Conservation (phyloP, 805 yeast genomes). For the Barnettozyma salicaria region DNA sequence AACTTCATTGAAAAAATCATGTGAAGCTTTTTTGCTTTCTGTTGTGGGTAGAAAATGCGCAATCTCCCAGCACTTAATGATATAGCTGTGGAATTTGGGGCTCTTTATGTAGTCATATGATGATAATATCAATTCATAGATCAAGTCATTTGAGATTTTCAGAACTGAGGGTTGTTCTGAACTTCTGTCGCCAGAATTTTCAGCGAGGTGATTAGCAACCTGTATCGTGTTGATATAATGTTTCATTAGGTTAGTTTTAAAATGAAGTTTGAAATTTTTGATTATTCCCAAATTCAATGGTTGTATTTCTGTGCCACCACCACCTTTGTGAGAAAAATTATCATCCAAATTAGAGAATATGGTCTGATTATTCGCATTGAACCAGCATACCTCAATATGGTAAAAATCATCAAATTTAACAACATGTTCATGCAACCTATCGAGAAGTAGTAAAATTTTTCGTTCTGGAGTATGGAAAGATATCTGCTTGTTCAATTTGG, state of each 20-base stretch:
- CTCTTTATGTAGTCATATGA: constrained; percentile 2
- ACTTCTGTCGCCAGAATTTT: neutral
- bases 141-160: constrained; percentile 1
- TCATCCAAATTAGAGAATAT: constrained; percentile 15
- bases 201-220: neutral
- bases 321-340: constrained; percentile 7
- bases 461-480: constrained; percentile 12
- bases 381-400: constrained; percentile 28
- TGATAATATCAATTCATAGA: constrained; percentile 6
- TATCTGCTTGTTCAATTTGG: constrained; percentile 12
- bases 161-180: neutral
- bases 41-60: neutral
- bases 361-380: constrained; percentile 11
- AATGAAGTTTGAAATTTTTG: constrained; percentile 29
- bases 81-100: neutral
- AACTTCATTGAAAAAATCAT: neutral
- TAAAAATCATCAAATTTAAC: constrained; percentile 27
- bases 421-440: constrained; percentile 32
- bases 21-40: too few relatives aligned
- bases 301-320: constrained; percentile 19
- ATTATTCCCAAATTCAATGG: constrained; percentile 32
- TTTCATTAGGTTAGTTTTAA: constrained; percentile 16
- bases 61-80: constrained; percentile 9
- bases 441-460: constrained; percentile 28
- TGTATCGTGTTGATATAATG: constrained; percentile 10